phyloP scores from a whole-genome alignment of 2,329 filamentous ascomycete genomes.

The Trichoderma polysporum region DNA sequence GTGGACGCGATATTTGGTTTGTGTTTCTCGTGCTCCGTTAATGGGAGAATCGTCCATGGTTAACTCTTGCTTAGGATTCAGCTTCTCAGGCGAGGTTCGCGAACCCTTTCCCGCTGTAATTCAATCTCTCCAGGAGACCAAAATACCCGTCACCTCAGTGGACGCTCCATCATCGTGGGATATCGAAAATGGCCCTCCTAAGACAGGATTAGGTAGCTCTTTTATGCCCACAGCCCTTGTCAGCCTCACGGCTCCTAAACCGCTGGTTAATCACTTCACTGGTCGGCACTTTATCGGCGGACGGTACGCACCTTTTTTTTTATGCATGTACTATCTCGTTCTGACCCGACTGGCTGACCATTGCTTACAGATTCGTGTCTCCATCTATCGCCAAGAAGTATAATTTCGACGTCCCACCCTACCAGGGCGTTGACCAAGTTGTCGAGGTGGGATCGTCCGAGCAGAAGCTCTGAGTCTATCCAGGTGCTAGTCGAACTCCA shows the following conservation, averaged over 20 bases:
- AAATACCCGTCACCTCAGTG: slow-evolving; percentile 78
- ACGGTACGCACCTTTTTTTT: slow-evolving; percentile 50
- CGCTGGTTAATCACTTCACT: slow-evolving; percentile 76
- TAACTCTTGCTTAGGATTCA: slow-evolving; percentile 63
- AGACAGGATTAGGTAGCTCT: slow-evolving; percentile 70
- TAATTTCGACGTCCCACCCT: slow-evolving; percentile 76
- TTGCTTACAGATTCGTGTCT: slow-evolving; percentile 67
- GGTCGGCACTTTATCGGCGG: slow-evolving; percentile 93
- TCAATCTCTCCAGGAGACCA: slow-evolving; percentile 68
- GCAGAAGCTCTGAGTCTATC: slow-evolving; percentile 50
- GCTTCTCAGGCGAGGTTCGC: slow-evolving; percentile 87
- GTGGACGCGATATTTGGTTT: slow-evolving; percentile 90
- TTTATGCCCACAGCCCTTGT: slow-evolving; percentile 82
- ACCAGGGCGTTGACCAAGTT: slow-evolving; percentile 84
- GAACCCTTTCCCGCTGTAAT: slow-evolving; percentile 88
- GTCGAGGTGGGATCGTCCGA: slow-evolving; percentile 65
- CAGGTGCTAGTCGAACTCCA: not conserved
- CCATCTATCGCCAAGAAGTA: slow-evolving; percentile 80
- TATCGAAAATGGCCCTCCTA: slow-evolving; percentile 81
- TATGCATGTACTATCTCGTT: not conserved
- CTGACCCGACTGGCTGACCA: not conserved
- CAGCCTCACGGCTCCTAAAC: slow-evolving; percentile 91
- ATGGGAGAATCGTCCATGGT: not conserved
- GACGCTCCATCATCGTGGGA: slow-evolving; percentile 95
- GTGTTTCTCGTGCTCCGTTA: slow-evolving; percentile 31